phyloP scores from a whole-genome alignment of 192 early-diverging fungal genomes.

The Coemansia aciculifera region DNA sequence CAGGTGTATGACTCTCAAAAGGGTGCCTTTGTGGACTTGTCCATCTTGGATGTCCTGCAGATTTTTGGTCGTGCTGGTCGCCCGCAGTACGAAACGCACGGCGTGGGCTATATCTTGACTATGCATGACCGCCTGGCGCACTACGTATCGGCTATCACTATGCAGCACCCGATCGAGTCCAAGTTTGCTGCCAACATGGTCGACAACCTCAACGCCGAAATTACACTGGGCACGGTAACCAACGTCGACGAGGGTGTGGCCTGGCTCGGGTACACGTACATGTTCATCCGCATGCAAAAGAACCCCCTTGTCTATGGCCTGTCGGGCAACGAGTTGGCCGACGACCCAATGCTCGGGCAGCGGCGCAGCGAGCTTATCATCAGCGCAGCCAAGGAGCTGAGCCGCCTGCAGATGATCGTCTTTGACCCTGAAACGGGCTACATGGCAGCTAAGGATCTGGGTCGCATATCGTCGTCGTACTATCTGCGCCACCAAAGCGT shows the following conservation, averaged over 20 bases:
- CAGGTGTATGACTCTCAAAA: constrained; percentile 93
- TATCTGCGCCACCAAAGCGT: constrained; percentile 89
- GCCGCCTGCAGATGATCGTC: constrained; percentile 90
- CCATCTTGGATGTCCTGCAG: constrained; percentile 98
- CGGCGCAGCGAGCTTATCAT: constrained; percentile 81
- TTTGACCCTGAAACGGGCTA: constrained; percentile 82
- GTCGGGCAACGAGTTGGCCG: constrained; percentile 66
- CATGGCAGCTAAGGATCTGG: constrained; percentile 86
- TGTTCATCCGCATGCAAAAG: constrained; percentile 93
- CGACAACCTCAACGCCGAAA: constrained; percentile 98
- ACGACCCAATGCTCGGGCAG: constrained; percentile 79
- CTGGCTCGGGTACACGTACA: constrained; percentile 98
- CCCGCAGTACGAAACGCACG: constrained; percentile 87
- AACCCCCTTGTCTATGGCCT: constrained; percentile 96
- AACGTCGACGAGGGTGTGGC: constrained; percentile 91
- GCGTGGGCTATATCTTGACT: constrained; percentile 94
- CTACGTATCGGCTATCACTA: constrained; percentile 92
- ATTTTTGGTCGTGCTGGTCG: constrained; percentile 99
- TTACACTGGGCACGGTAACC: constrained; percentile 93
- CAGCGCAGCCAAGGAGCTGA: constrained; percentile 71
- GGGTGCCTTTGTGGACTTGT: constrained; percentile 91
- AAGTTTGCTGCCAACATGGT: constrained; percentile 79
- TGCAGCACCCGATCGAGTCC: constrained; percentile 97
- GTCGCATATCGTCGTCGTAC: constrained; percentile 89
- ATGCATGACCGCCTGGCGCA: constrained; percentile 90